Evolutionary conservation across 179 eudicot genomes (phyloP), one percentile per base, ranked within the genome.

Genomic region (Vitellaria paradoxa): DNA sequence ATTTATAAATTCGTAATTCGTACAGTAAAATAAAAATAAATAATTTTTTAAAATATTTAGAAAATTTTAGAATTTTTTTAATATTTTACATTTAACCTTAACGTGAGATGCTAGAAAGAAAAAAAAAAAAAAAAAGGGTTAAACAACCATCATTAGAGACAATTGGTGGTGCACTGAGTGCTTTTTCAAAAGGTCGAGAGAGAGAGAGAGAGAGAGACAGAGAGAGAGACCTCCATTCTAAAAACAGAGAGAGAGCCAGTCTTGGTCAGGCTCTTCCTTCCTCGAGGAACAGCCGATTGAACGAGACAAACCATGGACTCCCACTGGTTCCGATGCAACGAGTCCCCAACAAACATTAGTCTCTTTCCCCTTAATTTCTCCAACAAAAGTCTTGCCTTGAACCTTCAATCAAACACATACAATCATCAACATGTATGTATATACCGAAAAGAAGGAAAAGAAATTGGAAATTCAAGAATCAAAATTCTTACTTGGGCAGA

Each of bases 341-440:
- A 95, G 53, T 95, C 99, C 13, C 99, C 99, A 68, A 95, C 99
- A 81, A 93, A 95, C 97, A 95, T 90, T 70, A 95, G 86, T 88
- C 99, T 89, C 85, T 96, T 96, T 10, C 85, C 84, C 70, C 97
- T 88, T 46, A 96, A 72, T 81, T 92, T 96, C 90, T 93, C 92
- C 5, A 91, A 86, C 89, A 96, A 73, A 86, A 91, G 80, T 81
- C 82, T 89, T 65, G 96, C 89, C 68, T 83, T 93, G 56, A 90
- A 96, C 88, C 98, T 94, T 26, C 53, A 65, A 57, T 26, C 26
- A 67, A 66, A 12, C 14, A 61, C 45, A 53, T 24, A 3, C 14
- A 52, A n/a, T 10, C 46, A 50, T 0, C 18, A 6, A n/a, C 23
- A 72, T 5, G 3, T 6, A 4, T 17, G 7, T 0, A 2, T 2